phyloP scores from a whole-genome alignment of 768 basidiomycete genomes.

The Pholiota conissans region DNA sequence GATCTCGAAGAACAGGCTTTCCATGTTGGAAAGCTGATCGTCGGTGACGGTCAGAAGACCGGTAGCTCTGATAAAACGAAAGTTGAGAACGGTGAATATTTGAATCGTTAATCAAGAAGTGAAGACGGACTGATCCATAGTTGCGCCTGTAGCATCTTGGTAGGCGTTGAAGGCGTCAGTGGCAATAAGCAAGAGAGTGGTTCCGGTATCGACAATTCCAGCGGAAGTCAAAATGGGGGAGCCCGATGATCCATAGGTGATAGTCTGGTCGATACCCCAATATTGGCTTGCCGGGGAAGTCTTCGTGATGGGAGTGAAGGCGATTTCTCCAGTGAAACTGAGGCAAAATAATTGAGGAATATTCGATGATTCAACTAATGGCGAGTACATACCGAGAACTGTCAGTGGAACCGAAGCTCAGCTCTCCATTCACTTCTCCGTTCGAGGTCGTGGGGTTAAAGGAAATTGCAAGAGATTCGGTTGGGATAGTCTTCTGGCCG shows the following conservation, averaged over 20 bases:
- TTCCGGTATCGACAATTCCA: constrained; percentile 55
- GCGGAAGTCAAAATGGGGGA: constrained; percentile 37
- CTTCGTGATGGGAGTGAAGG: constrained; percentile 37
- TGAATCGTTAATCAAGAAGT: too few relatives aligned
- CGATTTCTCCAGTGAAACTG: constrained; percentile 27
- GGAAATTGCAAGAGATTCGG: constrained; percentile 50
- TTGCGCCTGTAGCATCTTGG: constrained; percentile 52
- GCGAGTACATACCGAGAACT: constrained; percentile 38
- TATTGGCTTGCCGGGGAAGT: constrained; percentile 42
- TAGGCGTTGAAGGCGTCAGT: constrained; percentile 61
- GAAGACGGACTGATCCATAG: constrained; percentile 42
- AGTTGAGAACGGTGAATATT: background rate
- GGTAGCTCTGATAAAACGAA: constrained; percentile 36
- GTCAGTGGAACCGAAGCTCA: constrained; percentile 57
- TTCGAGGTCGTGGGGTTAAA: constrained; percentile 46
- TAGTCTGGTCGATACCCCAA: constrained; percentile 56
- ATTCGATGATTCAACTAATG: constrained; percentile 23
- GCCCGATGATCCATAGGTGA: constrained; percentile 37
- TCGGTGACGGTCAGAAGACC: constrained; percentile 56
- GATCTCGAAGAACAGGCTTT: constrained; percentile 55
- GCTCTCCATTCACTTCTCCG: constrained; percentile 47
- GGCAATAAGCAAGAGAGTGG: constrained; percentile 55
- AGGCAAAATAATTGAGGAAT: constrained; percentile 29
- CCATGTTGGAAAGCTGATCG: constrained; percentile 44
- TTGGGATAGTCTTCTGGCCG: constrained; percentile 43